Conservation (phyloP, 495 filamentous ascomycete species). For the Lichenothelia convexa region DNA sequence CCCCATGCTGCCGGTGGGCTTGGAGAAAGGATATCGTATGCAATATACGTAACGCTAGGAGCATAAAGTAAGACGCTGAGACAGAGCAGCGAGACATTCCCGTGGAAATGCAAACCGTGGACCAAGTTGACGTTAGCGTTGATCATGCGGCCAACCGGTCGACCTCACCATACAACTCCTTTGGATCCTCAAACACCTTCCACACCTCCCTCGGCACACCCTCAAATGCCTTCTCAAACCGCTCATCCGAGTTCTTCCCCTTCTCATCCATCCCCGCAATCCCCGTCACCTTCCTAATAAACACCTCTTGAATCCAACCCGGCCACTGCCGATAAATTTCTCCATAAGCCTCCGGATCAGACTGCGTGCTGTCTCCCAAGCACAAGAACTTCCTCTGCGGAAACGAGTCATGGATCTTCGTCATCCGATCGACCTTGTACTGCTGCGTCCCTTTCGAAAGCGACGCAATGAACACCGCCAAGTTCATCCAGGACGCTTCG, state of each 20-base stretch:
- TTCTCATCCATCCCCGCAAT: slow-evolving; percentile 46
- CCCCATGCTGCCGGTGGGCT: too few relatives aligned
- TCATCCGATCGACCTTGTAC: slow-evolving; percentile 72
- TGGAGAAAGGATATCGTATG: too few relatives aligned
- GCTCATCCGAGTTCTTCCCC: slow-evolving; percentile 49
- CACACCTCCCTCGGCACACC: slow-evolving; percentile 51
- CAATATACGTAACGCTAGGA: too few relatives aligned
- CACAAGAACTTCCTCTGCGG: slow-evolving; percentile 63
- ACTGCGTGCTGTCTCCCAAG: slow-evolving; percentile 82
- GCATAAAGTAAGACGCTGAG: too few relatives aligned
- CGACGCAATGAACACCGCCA: slow-evolving; percentile 58
- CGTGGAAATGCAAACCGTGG: too few relatives aligned
- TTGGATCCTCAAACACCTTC: slow-evolving; percentile 61
- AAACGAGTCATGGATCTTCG: slow-evolving; percentile 56
- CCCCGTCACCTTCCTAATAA: slow-evolving; percentile 67
- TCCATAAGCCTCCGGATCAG: slow-evolving; percentile 79
- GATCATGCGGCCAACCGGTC: slow-evolving; percentile 27
- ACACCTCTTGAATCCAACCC: slow-evolving; percentile 61
- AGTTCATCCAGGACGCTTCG: slow-evolving; percentile 73
- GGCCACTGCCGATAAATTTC: slow-evolving; percentile 44
- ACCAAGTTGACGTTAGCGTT: too few relatives aligned
- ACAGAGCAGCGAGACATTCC: too few relatives aligned
- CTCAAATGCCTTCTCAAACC: slow-evolving; percentile 74
- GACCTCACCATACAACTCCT: slow-evolving; percentile 38
- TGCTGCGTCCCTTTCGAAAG: slow-evolving; percentile 66